Base-by-base conservation (phyloP, 164 flowering plant genomes). In the Nymphaea thermarum region DNA sequence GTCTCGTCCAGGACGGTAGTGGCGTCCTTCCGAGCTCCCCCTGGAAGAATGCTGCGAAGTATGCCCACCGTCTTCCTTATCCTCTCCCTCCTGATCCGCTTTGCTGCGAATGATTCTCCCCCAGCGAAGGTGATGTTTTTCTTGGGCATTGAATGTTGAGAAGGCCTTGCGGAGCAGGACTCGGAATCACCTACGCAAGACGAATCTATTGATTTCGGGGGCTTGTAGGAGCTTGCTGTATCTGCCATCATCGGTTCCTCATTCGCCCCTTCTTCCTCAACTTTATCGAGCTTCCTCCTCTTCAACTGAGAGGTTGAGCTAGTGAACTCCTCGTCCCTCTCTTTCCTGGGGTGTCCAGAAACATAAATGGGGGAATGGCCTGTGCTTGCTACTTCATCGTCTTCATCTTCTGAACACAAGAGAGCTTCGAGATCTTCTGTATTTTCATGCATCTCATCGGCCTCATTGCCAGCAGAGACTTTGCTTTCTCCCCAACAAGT, bases 381-480 rank as follows among this genome's bases (percentile, higher is more conserved):
- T 0, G 96, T 89, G 79, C 98, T 93, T 3, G 85, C 76, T 67
- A 81, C 97, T 65, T 93, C 98, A 67, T 85, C 92, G 14, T 87
- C 86, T 14, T 85, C 90, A 69, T 77, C 86, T 67, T 90, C 97
- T 1, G 97, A 91, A 74, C 77, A 91, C 8, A 93, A 86, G 41
- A 93, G 73, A 0, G 98, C 98, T 77, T 93, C 77, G 25, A 93
- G 76, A 66, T 93, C 97, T 69, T 89, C 96, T 0, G 96, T 83
- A 71, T 93, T 90, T 73, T 93, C 98, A n/a, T 78, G 93, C 95
- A 85, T 84, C 75, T 87, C 96, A 71, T 87, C 64, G 71, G n/a
- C 7, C 77, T 80, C 57, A 51, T 51, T 51, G 57, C 12, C 12
- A 10, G 14, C 57, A 10, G 14, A 51, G 3, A 51, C 2, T 51